Evolutionary conservation across 1,139 yeast species (phyloP).

Genomic region (Sugiyamaella japonica): DNA sequence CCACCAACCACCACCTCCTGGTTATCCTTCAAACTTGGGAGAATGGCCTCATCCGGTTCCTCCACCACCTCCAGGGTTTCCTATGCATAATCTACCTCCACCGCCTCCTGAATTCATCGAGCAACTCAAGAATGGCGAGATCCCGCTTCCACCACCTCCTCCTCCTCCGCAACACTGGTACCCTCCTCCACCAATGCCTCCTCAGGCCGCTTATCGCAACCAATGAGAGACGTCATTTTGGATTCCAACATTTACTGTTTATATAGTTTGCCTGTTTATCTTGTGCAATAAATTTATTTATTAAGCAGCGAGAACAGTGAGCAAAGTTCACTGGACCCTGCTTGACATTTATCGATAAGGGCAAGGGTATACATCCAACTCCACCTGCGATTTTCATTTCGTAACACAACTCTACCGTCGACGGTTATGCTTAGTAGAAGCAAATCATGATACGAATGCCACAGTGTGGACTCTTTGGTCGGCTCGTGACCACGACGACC

Average conservation of each 20-base stretch:
- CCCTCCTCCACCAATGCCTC: slow-evolving; percentile 16
- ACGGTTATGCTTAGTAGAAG: background rate
- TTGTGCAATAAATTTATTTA: background rate
- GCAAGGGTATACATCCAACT: background rate
- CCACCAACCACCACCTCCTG: slow-evolving; percentile 17
- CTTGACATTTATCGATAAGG: too few species aligned
- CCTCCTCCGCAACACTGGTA: slow-evolving; percentile 17
- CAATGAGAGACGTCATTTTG: background rate
- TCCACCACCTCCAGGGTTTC: slow-evolving; percentile 17
- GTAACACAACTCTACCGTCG: background rate
- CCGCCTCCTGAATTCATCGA: slow-evolving; percentile 24
- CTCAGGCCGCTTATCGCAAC: slow-evolving; percentile 14
- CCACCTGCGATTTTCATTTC: too few species aligned
- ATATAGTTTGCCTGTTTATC: background rate
- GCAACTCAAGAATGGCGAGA: slow-evolving; percentile 20
- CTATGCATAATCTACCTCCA: slow-evolving; percentile 17
- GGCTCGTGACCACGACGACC: background rate
- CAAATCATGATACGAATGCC: background rate
- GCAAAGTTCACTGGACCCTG: too few species aligned
- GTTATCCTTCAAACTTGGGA: slow-evolving; percentile 7
- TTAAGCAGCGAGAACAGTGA: too few species aligned
- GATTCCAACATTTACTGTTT: background rate
- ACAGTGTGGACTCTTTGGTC: background rate
- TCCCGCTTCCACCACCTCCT: slow-evolving; percentile 17
- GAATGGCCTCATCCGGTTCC: slow-evolving; percentile 19